These are phyloP conservation scores for Astragalus glycyphyllos DNA, from an alignment of 306 rosid genomes.

Conservation along the genomic window DNA sequence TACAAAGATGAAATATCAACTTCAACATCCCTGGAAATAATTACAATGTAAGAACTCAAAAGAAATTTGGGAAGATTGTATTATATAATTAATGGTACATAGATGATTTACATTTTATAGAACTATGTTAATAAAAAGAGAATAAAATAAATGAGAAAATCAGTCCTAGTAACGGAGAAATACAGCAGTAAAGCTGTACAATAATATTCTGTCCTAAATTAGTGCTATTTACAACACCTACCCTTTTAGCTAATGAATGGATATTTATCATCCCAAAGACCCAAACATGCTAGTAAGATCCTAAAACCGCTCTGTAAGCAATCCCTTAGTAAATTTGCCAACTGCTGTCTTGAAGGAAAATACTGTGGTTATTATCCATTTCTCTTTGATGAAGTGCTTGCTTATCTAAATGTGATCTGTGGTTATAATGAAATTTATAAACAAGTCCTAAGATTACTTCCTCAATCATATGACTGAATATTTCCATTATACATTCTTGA, in stretches of 20 bases:
- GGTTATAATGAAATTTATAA: too few species aligned
- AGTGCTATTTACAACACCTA: neutral
- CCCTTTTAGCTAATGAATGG: neutral
- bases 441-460: too few species aligned
- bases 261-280: neutral
- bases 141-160: constrained; percentile 13
- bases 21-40: neutral
- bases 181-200: neutral
- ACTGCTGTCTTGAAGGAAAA: neutral
- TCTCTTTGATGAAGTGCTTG: too few species aligned
- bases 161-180: neutral
- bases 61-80: neutral
- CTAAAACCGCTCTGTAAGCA: neutral
- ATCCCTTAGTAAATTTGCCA: neutral
- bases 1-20: constrained; percentile 2
- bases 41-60: neutral
- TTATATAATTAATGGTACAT: neutral
- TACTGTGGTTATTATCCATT: neutral
- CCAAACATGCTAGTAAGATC: constrained; percentile 1
- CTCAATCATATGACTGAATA: too few species aligned
- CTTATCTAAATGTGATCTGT: too few species aligned
- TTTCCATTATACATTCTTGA: too few species aligned
- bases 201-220: neutral
- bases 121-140: neutral
- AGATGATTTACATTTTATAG: constrained; percentile 1